Evolutionary conservation across 768 basidiomycete species (phyloP), one percentile per base, ranked within the genome.

Genomic region (Kwoniella botswanensis): DNA sequence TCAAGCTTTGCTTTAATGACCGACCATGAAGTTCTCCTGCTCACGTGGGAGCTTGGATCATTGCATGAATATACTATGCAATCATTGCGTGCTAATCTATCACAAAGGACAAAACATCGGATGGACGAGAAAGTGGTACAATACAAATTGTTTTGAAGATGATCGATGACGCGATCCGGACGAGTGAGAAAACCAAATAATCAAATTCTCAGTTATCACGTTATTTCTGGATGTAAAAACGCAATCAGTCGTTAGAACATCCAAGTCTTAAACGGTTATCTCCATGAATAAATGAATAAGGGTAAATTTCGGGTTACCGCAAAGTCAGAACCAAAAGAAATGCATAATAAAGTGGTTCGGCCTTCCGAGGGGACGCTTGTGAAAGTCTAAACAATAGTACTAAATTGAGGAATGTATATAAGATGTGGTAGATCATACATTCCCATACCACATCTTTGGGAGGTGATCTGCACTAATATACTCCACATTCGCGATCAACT

Each of bases 81-180:
- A 5, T 35, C 35, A 50, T 50, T 50, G 46, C 46, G 46, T 50
- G 46, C 12, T 50, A 50, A 50, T 6, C 35, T 35, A 35, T 35
- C 35, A 59, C 57, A 59, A 59, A 59, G 57, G 57, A 29, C 29
- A 11, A 26, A 35, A 21, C n/a, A 21, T 60, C 41, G 57, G 24
- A 17, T 59, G 24, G 57, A 43, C 59, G 10, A 42, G 59, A 21
- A 43, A 35, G 10, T 24, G 22, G 35, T 41, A 42, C n/a, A 42
- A 42, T 42, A 41, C n/a, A n/a, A 60, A 21, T 56, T 56, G 21
- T 56, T 22, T 60, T 43, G 59, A 60, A 60, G 59, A 43, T 60
- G 59, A 35, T 60, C 35, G 43, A 60, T 60, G 59, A 60, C 59
- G 59, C 59, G 35, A 60, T 60, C 35, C 35, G 35, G 35, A 35